These are phyloP conservation scores for Rhizophagus clarus DNA, from an alignment of 192 early-diverging fungal genomes.

Conservation along the genomic window DNA sequence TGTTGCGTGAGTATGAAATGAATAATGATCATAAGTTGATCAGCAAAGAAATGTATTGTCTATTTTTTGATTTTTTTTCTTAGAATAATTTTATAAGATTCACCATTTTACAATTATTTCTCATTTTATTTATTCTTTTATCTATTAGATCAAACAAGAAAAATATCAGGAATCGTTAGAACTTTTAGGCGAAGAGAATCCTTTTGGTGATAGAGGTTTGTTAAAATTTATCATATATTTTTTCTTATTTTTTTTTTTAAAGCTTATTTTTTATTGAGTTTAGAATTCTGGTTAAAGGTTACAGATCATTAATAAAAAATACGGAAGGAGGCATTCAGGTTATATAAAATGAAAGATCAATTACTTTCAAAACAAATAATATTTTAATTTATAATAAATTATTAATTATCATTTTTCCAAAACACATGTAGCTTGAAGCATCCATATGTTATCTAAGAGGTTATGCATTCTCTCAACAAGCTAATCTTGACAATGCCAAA, in stretches of 20 bases:
- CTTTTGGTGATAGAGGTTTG: constrained; percentile 38
- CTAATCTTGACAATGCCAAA: constrained; percentile 56
- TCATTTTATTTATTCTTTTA: neutral
- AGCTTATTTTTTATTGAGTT: neutral
- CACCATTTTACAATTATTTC: neutral
- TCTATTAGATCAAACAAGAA: constrained; percentile 47
- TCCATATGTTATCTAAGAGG: constrained; percentile 66
- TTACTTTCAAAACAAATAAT: neutral
- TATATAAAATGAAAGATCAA: neutral
- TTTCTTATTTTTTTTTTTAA: neutral
- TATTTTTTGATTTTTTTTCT: neutral
- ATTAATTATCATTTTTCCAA: neutral
- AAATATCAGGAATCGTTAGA: constrained; percentile 60
- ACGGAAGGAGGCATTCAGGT: constrained; percentile 55
- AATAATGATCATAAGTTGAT: neutral
- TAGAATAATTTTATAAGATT: neutral
- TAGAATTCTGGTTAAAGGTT: constrained; percentile 21
- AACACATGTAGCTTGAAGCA: constrained; percentile 55
- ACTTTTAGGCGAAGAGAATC: constrained; percentile 53
- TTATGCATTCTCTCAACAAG: constrained; percentile 49
- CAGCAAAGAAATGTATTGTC: constrained; percentile 5
- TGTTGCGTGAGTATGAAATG: constrained; percentile 50
- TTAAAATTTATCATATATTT: neutral
- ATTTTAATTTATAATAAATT: neutral
- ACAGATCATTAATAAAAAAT: constrained; percentile 34